phyloP scores from a whole-genome alignment of 108 stramenopile genomes.

The Poteriospumella lacustris region DNA sequence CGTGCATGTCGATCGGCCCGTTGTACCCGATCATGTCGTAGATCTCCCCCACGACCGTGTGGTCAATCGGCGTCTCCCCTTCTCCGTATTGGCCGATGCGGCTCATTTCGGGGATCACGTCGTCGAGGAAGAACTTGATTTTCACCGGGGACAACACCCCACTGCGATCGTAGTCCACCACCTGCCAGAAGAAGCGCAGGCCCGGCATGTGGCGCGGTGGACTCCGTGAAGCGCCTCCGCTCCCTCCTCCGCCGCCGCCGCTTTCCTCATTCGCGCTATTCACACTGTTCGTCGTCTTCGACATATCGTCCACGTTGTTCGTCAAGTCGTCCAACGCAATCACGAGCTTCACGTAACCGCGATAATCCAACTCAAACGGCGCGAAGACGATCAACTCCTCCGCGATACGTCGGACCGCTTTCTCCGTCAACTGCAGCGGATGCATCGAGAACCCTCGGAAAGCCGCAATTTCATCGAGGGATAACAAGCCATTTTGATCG shows the following conservation, averaged over 20 bases:
- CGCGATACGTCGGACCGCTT: not conserved
- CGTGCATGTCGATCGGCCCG: no score
- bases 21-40: not conserved
- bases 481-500: slow-evolving; percentile 17
- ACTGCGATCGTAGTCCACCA: not conserved
- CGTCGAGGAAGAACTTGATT: not conserved
- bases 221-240: not conserved
- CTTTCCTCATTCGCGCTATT: no score
- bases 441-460: not conserved
- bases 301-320: not conserved
- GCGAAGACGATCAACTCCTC: not conserved
- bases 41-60: not conserved
- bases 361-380: slow-evolving; percentile 11
- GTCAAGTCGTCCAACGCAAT: not conserved
- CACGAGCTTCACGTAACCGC: not conserved
- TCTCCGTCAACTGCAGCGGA: not conserved
- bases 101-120: not conserved
- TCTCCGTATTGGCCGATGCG: not conserved
- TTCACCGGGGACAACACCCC: not conserved
- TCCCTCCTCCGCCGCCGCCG: not conserved
- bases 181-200: not conserved
- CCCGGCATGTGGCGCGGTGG: no score
- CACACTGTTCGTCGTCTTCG: not conserved
- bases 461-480: not conserved
- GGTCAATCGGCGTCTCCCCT: not conserved